Evolutionary conservation across 164 flowering plant species (phyloP).

Genomic region (Chimonanthus salicifolius): DNA sequence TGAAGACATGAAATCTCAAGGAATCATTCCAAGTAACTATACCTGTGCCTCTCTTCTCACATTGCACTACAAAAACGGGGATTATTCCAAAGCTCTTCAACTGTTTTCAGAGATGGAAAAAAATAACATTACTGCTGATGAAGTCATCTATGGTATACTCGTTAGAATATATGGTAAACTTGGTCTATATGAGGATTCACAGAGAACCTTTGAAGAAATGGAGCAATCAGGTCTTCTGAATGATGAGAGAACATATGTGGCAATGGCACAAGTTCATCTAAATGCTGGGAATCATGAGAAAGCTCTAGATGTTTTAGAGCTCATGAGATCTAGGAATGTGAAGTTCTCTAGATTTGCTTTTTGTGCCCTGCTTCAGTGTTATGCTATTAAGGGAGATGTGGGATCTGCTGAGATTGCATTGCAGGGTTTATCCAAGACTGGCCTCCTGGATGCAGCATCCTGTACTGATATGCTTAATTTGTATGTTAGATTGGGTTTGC

Average conservation of each 20-base stretch:
- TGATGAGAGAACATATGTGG: constrained; percentile 70
- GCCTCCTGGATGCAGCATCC: constrained; percentile 55
- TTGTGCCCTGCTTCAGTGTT: constrained; percentile 60
- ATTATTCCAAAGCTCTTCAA: constrained; percentile 74
- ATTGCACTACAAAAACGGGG: constrained; percentile 55
- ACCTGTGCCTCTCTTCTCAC: constrained; percentile 87
- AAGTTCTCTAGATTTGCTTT: constrained; percentile 65
- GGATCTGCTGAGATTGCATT: constrained; percentile 65
- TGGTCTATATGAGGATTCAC: constrained; percentile 80
- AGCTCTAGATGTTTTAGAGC: constrained; percentile 51
- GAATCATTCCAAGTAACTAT: constrained; percentile 67
- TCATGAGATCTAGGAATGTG: constrained; percentile 62
- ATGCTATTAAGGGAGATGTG: constrained; percentile 53
- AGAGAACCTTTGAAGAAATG: constrained; percentile 61
- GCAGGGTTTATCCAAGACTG: constrained; percentile 60
- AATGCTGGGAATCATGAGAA: constrained; percentile 49
- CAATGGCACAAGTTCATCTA: constrained; percentile 90
- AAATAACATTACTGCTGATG: constrained; percentile 56
- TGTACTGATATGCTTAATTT: constrained; percentile 67
- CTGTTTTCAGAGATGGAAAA: constrained; percentile 77
- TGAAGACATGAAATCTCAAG: constrained; percentile 65
- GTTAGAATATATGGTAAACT: constrained; percentile 92
- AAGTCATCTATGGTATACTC: constrained; percentile 87
- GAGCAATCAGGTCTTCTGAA: constrained; percentile 55
- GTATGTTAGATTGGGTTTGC: constrained; percentile 45